A percentile compares a stretch with the other conserved stretches of the same genome.
These are phyloP conservation scores for Pythium pyrilobum DNA, from an alignment of 352 stramenopile species.

Conservation along the genomic window DNA sequence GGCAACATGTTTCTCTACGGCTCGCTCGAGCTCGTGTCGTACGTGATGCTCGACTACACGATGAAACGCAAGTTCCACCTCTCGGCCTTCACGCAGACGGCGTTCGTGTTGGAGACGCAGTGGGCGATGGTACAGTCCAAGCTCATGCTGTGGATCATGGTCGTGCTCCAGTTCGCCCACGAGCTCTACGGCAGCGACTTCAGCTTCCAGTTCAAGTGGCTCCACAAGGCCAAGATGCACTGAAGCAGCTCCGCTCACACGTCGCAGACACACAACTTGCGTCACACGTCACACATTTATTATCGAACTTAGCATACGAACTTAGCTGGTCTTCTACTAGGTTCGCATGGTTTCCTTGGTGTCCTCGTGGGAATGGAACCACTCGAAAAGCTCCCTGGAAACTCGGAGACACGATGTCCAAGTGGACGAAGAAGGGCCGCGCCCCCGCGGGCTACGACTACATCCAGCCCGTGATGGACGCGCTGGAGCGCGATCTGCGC, in stretches of 20 bases:
- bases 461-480: constrained; percentile 94
- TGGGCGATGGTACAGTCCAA: constrained; percentile 24
- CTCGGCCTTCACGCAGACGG: constrained; percentile 23
- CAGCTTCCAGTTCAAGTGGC: constrained; percentile 30
- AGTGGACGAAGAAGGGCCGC: constrained; percentile 82
- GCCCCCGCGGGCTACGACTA: constrained; percentile 93
- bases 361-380: neutral
- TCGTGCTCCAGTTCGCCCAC: constrained; percentile 25
- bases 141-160: constrained; percentile 31
- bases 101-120: constrained; percentile 27
- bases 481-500: constrained; percentile 95
- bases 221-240: constrained; percentile 7
- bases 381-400: too few relatives aligned
- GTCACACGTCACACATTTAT: constrained; percentile 5
- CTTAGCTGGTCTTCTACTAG: constrained; percentile 4
- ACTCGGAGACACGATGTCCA: constrained; percentile 76
- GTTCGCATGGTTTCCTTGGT: neutral
- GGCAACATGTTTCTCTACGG: constrained; percentile 33
- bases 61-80: constrained; percentile 23
- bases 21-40: constrained; percentile 29
- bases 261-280: neutral
- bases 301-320: constrained; percentile 2
- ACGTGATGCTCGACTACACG: constrained; percentile 20
- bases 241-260: neutral
- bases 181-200: constrained; percentile 30